Evolutionary conservation across 495 filamentous ascomycete species (phyloP).

Genomic region (Penicillium ochrochloron): DNA sequence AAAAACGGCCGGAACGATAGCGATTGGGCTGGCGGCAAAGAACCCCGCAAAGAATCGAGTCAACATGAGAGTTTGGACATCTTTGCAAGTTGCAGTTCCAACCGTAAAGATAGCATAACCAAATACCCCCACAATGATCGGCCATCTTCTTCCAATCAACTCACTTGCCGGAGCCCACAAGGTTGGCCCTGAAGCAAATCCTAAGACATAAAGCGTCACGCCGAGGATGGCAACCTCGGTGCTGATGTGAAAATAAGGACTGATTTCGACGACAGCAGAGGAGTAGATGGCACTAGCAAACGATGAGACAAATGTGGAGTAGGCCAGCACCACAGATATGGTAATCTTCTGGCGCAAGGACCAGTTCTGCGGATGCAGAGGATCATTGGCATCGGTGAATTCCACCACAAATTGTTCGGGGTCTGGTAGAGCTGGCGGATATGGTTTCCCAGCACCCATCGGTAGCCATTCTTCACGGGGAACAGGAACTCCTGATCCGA

Average conservation of each 20-base stretch:
- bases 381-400: conserved; percentile 56
- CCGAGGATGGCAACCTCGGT: conserved; percentile 58
- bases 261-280: conserved; percentile 45
- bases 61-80: conserved; percentile 58
- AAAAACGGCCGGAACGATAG: conserved; percentile 53
- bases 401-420: conserved; percentile 57
- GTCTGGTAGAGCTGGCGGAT: conserved; percentile 50
- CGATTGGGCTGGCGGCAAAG: conserved; percentile 52
- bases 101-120: conserved; percentile 59
- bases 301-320: conserved; percentile 56
- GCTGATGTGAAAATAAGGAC: conserved; percentile 51
- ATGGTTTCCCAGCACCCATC: conserved; percentile 48
- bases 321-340: conserved; percentile 43
- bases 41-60: conserved; percentile 56
- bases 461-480: conserved; percentile 39
- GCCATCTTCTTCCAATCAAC: conserved; percentile 64
- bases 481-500: conserved; percentile 32
- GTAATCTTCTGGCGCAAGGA: conserved; percentile 29
- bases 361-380: conserved; percentile 60
- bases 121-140: conserved; percentile 57
- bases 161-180: conserved; percentile 74
- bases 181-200: conserved; percentile 55
- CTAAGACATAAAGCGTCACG: conserved; percentile 60
- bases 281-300: conserved; percentile 61
- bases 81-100: conserved; percentile 59